Percentiles rank a stretch among this genome's conserved stretches.
phyloP scores from a whole-genome alignment of 805 yeast species.

The Myxozyma vanderwaltii region DNA sequence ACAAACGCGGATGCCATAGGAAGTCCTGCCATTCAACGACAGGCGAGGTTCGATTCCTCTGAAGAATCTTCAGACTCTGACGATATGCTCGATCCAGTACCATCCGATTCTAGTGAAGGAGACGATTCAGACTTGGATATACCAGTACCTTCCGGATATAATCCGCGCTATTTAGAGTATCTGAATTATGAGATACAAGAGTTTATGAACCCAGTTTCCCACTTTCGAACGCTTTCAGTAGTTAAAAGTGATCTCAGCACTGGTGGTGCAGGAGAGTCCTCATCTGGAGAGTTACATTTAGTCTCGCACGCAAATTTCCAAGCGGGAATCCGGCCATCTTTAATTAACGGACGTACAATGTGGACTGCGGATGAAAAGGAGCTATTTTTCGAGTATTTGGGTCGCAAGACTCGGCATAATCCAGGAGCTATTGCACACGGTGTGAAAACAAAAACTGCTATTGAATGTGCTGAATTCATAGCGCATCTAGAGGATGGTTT shows the following conservation, averaged over 20 bases:
- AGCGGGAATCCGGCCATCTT: not conserved
- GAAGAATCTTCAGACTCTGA: not conserved
- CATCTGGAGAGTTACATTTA: not conserved
- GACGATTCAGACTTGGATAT: not conserved
- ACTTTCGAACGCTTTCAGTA: not conserved
- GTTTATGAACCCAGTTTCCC: constrained; percentile 18
- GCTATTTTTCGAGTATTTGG: constrained; percentile 20
- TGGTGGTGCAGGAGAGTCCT: not conserved
- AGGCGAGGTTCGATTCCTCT: not conserved
- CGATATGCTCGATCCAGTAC: not conserved
- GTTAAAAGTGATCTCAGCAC: not conserved
- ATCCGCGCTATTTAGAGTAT: constrained; percentile 14
- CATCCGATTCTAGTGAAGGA: constrained; percentile 2
- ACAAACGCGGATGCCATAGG: not conserved
- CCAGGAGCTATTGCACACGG: constrained; percentile 26
- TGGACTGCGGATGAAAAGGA: constrained; percentile 32
- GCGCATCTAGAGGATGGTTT: constrained; percentile 16
- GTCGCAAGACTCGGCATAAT: constrained; percentile 27
- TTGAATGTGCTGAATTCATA: constrained; percentile 29
- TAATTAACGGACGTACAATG: constrained; percentile 13
- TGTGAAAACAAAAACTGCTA: constrained; percentile 18
- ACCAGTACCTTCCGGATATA: constrained; percentile 2
- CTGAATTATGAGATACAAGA: constrained; percentile 25
- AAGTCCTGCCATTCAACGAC: not conserved
- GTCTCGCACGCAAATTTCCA: not conserved